Evolutionary conservation across 495 filamentous ascomycete genomes (phyloP), one percentile per base, ranked within the genome.

Genomic region (Aspergillus sclerotioniger): DNA sequence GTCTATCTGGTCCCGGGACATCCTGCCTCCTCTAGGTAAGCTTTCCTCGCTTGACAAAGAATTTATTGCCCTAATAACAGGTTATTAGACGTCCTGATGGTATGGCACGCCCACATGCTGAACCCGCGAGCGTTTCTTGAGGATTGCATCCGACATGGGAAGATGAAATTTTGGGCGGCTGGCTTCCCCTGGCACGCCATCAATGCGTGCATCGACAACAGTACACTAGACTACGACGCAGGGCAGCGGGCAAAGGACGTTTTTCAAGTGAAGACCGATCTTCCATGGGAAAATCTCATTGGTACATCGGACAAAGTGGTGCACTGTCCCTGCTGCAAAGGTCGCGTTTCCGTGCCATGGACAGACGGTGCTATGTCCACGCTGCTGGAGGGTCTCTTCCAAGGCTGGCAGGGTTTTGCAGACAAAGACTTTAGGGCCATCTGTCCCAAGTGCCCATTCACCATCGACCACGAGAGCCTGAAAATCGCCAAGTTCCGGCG

Each of bases 21-120:
- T 51, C 8, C 35, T 79, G 41, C 70, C 71, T 35, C 71, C 71
- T 39, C 54, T 74, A 51, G 69, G 71, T 74, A 19, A 63, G 71
- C 59, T 15, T 7, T 37, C 25, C 13, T 8, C 8, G 4, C 32
- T 1, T 33, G 58, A 20, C 17, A n/a, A 10, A 31, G 56, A 28
- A 17, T 17, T 17, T 12, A 46, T 56, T 6, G 13, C 12, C 28
- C 48, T 62, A 41, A 60, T 54, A 19, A 29, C 2, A 47, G 20
- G 25, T 13, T 41, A 13, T 2, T 63, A 86, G 91, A 96, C 67
- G 84, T 96, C 3, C 71, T 96, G 45, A 91, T 96, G 90, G 90
- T 95, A 0, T 94, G 89, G 90, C 91, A 96, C 70, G 76, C 88
- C 1, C 89, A 90, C 62, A 86, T 92, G 85, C 81, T 96, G 3